Percentiles rank a stretch among this genome's conserved stretches.
phyloP scores from a whole-genome alignment of 1,139 yeast species.

The Zygotorulaspora mrakii region DNA sequence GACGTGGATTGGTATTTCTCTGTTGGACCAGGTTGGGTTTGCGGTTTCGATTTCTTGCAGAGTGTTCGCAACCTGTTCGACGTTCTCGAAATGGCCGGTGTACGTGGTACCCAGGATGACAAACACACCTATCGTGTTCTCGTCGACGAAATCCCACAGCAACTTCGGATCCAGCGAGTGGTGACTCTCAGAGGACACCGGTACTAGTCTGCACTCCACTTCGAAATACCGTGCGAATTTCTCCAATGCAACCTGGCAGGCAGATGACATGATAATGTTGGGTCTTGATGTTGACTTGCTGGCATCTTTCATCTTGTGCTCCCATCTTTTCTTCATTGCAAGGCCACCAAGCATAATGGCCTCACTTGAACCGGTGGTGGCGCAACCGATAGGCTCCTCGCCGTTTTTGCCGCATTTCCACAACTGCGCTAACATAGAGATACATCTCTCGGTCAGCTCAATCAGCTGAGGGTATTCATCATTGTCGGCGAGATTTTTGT shows the following conservation, averaged over 20 bases:
- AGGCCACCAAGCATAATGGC: conserved; percentile 92
- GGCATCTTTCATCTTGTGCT: conserved; percentile 52
- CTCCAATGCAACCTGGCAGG: conserved; percentile 92
- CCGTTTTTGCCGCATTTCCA: conserved; percentile 61
- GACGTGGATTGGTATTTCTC: conserved; percentile 79
- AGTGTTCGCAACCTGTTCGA: conserved; percentile 52
- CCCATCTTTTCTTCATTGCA: conserved; percentile 90
- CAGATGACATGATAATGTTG: conserved; percentile 89
- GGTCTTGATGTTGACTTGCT: conserved; percentile 66
- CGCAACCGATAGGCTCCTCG: conserved; percentile 67
- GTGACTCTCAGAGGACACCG: conserved; percentile 56
- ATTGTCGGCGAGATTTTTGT: conserved; percentile 86
- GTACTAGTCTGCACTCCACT: conserved; percentile 76
- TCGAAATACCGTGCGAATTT: conserved; percentile 92
- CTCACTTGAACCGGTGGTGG: conserved; percentile 91
- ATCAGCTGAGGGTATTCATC: conserved; percentile 89
- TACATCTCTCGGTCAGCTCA: conserved; percentile 76
- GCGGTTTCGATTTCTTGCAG: conserved; percentile 61
- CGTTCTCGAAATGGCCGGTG: conserved; percentile 89
- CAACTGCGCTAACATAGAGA: conserved; percentile 69
- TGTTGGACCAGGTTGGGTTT: conserved; percentile 42
- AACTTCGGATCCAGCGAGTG: conserved; percentile 60
- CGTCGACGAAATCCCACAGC: conserved; percentile 67
- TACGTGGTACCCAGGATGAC: conserved; percentile 88
- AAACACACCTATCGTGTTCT: conserved; percentile 88